Evolutionary conservation across 805 yeast species (phyloP), one percentile per base, ranked within the genome.

Genomic region (Scheffersomyces coipomensis): DNA sequence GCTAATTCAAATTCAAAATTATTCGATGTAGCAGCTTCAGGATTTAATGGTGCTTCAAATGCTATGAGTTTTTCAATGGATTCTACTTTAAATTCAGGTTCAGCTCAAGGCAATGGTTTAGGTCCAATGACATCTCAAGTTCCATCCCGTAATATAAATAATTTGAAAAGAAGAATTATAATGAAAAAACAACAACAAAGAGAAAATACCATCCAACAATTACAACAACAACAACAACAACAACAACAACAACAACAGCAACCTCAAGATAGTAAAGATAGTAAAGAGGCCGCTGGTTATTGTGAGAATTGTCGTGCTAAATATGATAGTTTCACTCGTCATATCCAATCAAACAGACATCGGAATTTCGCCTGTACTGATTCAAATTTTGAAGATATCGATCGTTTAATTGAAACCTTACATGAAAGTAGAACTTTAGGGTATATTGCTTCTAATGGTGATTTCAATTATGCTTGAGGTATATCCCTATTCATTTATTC

Each of bases 231-330:
- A 25, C 30, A 10, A 35, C 31, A 16, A 35, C 49, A 2, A 51
- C 13, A 6, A 9, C 27, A 24, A 24, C 17, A n/a, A n/a, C 17
- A 43, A 7, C 18, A 17, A 5, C 17, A 27, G 15, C 50, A 49
- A 8, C 44, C 40, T 15, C 55, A 51, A 11, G 18, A 27, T n/a
- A 18, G 39, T 60, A 58, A 26, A 39, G 42, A 16, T 31, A 40
- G 58, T 36, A 72, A 66, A 27, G 40, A 56, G 32, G 63, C 62
- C 36, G 76, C 91, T 1, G 97, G 97, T 0, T 90, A 87, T 61
- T 91, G 99, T 64, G 99, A 91, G 58, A 91, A 91, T 56, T 91
- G 99, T 62, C 72, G 91, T 18, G 85, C 84, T 43, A 83, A 83
- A 56, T 91, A 85, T 56, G 90, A 85, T 37, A 78, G 79, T 48